A percentile compares a stretch with the other conserved stretches of the same genome.
These are phyloP conservation scores for Penicillium sp. DNA, from an alignment of 2,329 filamentous ascomycete species.

Conservation along the genomic window DNA sequence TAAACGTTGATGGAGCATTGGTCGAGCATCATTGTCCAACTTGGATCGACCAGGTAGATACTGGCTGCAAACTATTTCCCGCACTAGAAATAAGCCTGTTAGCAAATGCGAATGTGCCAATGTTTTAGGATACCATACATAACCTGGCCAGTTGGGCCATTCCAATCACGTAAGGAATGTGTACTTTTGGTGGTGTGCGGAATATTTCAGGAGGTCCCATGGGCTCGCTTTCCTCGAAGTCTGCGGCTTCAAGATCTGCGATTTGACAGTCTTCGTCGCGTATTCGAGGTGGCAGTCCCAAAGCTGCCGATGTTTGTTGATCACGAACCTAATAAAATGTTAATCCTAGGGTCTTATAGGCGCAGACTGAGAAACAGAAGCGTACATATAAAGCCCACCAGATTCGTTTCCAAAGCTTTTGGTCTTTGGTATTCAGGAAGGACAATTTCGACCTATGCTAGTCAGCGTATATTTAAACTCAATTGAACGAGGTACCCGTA, in stretches of 20 bases:
- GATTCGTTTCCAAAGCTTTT: constrained; percentile 47
- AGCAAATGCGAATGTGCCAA: neutral
- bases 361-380: neutral
- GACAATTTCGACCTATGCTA: constrained; percentile 31
- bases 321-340: constrained; percentile 41
- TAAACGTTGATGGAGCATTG: constrained; percentile 33
- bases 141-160: constrained; percentile 42
- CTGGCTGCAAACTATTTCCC: constrained; percentile 41
- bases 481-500: constrained; percentile 3
- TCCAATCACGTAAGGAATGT: constrained; percentile 35
- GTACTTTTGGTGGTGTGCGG: constrained; percentile 33
- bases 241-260: constrained; percentile 36
- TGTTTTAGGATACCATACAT: constrained; percentile 22
- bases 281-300: constrained; percentile 48
- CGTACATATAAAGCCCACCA: constrained; percentile 55
- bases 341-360: neutral
- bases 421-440: constrained; percentile 29
- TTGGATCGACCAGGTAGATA: constrained; percentile 29
- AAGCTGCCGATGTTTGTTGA: constrained; percentile 47
- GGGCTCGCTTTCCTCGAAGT: constrained; percentile 38
- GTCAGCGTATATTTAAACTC: neutral
- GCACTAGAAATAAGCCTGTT: constrained; percentile 23
- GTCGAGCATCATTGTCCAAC: constrained; percentile 22
- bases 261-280: constrained; percentile 52
- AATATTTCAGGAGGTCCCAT: constrained; percentile 27